Evolutionary conservation across 352 stramenopile species (phyloP), one percentile per base, ranked within the genome.

Genomic region (Thalassiosira hispida): DNA sequence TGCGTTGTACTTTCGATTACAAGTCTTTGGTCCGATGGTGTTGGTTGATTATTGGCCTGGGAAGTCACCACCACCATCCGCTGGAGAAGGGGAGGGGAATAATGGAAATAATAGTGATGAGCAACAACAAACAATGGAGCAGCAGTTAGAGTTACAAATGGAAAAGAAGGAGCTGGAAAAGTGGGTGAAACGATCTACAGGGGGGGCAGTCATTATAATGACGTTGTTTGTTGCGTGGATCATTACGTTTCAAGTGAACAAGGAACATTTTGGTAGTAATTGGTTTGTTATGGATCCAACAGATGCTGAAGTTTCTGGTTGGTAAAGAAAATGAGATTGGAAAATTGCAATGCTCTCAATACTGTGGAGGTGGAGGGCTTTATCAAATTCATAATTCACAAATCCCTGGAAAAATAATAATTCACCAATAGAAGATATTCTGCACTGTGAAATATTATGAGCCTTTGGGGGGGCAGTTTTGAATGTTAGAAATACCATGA

Each of bases 141-240:
- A 60, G 20, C 47, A 42, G 1, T 42, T 72, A 27, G 62, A 70
- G 46, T 3, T 65, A 18, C 55, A 74, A 55, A 61, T 62, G 18
- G 29, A 69, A 70, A 31, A 14, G 16, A 72, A 59, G 11, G 76
- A 83, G 52, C 42, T 85, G 25, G 23, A 77, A 69, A 80, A 78
- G 35, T 93, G 88, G 88, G 81, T 93, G 14, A 76, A 60, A 49
- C 68, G 79, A 78, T 90, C 83, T n/a, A 81, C 77, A 27, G 25
- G 25, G 23, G 77, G 73, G 6, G 78, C 85, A 9, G 12, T 81
- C 29, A 7, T 85, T n/a, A 73, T 87, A 7, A 72, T 86, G 11
- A 64, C 27, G 20, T 2, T 79, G 5, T 91, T 90, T 74, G 47
- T 91, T 22, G 64, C 63, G 33, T 93, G 88, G 88, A 86, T 91